Evolutionary conservation across 805 yeast species (phyloP), one percentile per base, ranked within the genome.

Genomic region (Priceomyces carsonii): DNA sequence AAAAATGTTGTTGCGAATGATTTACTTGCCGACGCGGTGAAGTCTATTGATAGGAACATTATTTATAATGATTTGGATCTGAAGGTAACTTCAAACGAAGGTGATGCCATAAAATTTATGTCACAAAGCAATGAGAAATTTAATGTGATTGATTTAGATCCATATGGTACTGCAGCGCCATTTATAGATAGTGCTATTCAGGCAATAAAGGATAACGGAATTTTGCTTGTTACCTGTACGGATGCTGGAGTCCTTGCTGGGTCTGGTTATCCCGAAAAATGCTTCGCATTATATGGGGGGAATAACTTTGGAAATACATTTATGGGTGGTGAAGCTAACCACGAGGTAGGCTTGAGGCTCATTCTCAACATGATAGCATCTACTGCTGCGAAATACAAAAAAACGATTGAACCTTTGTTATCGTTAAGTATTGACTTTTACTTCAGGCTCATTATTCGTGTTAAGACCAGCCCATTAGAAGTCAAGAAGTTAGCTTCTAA

Each of bases 151-250:
- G 99, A 93, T 61, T 71, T 93, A 33, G 99, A 93, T 60, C 99
- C 99, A 0, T 93, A 93, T 55, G 99, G 99, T 19, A 84, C 97
- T 0, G 99, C 96, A 0, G 79, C 96, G 0, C 99, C 99, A 6
- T 93, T 93, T 56, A 72, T 93, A 18, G 99, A 93, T 57, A 79
- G 93, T 20, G 97, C 98, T 0, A 69, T 93, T 20, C 95, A 88
- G 51, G 68, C 82, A 20, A 75, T 90, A n/a, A 76, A 75, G 32
- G 89, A 90, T 47, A 90, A 82, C 37, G 99, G 98, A 1, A 52
- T 93, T 27, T 61, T 93, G 45, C 66, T 93, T 33, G 91, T 93
- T 3, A 93, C 99, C 0, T 93, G 99, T 59, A 93, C 99, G 0
- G 99, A 93, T 63, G 73, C 95, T 10, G 95, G 95, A 0, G 96